Evolutionary conservation across 768 basidiomycete genomes (phyloP), one percentile per base, ranked within the genome.

Genomic region (Lentinula sp.): DNA sequence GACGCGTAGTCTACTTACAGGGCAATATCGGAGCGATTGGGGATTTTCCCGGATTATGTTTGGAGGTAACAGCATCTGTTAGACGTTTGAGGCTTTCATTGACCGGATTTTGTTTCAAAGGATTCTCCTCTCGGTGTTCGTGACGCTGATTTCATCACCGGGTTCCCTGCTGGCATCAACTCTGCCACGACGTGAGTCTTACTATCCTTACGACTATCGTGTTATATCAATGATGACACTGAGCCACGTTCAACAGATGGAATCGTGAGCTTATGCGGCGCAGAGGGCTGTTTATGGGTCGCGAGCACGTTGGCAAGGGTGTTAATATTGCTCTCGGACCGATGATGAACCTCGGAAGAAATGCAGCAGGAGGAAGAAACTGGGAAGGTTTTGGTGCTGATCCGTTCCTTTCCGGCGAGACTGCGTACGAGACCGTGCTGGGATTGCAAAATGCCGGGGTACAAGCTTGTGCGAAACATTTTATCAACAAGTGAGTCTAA

Each of bases 311-410:
- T 60, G 85, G 84, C 32, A 94, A 95, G 69, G 95, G 95, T 23
- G 86, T 91, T 50, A 84, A 97, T 66, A 75, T 95, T 53, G 88
- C 86, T 9, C 80, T 95, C 6, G 83, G 83, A 0, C 82, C 59
- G 8, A 60, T 60, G 59, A 60, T 60, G 59, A 60, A 60, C 37
- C 46, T 60, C 23, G 54, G 54, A 41, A 84, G 91, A 16, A 73
- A 87, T 18, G 86, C 90, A 2, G 78, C 83, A 64, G 92, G 89
- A 6, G 95, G 95, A 16, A 79, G 95, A 33, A 93, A 95, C 72
- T 96, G 93, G 91, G 95, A 96, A 78, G 93, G 92, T n/a, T 95
- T 94, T 61, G 93, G 94, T 35, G 92, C 83, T 9, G 95, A 97
- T 70, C 95, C 95, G 0, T 96, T 85, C 75, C 76, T 96, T 15